Percentiles rank a stretch among this genome's conserved stretches.
These are phyloP conservation scores for Septoria petroselini DNA, from an alignment of 2,329 filamentous ascomycete species.

Conservation along the genomic window DNA sequence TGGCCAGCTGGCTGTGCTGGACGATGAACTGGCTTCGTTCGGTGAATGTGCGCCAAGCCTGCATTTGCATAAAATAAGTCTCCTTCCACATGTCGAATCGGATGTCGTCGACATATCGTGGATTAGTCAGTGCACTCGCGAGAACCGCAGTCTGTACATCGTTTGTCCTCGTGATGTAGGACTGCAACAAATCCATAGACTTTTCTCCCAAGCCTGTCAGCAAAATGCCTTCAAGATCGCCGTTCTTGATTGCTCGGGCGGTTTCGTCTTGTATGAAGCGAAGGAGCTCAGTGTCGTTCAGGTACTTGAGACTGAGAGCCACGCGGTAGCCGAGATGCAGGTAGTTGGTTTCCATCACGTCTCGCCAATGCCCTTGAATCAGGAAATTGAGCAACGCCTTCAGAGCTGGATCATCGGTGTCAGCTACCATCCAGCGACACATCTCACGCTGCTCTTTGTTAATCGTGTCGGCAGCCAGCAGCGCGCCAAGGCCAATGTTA, in stretches of 20 bases:
- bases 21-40: constrained; percentile 75
- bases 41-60: constrained; percentile 67
- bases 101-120: constrained; percentile 72
- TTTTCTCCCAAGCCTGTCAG: constrained; percentile 72
- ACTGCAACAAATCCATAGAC: constrained; percentile 70
- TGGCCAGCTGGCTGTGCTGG: constrained; percentile 67
- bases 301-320: constrained; percentile 70
- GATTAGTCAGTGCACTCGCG: constrained; percentile 69
- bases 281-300: constrained; percentile 53
- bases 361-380: constrained; percentile 70
- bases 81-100: constrained; percentile 76
- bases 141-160: constrained; percentile 78
- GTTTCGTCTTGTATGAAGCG: constrained; percentile 54
- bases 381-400: constrained; percentile 76
- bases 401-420: constrained; percentile 72
- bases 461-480: constrained; percentile 49
- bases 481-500: constrained; percentile 49
- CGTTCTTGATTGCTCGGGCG: constrained; percentile 58
- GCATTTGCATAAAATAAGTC: constrained; percentile 67
- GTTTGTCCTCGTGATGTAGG: constrained; percentile 70
- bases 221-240: constrained; percentile 73
- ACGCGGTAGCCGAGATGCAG: constrained; percentile 72
- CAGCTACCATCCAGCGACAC: constrained; percentile 60
- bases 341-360: constrained; percentile 68
- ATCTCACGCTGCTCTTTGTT: constrained; percentile 60